Evolutionary conservation across 108 stramenopile genomes (phyloP), one percentile per base, ranked within the genome.

Genomic region (Seminavis robusta): DNA sequence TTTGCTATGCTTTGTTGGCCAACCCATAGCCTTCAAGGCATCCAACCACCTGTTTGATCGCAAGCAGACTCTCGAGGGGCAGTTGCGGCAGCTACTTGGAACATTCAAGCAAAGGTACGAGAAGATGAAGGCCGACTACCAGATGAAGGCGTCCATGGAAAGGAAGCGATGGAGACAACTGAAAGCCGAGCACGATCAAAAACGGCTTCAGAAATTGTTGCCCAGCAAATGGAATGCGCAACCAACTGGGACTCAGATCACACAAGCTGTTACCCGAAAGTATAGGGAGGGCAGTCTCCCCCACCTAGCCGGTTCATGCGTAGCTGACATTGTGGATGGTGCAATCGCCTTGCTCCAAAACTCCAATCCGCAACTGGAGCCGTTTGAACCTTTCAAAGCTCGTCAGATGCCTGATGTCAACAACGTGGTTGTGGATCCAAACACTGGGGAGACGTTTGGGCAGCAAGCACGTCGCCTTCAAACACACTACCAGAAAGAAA

Each of bases 391-490:
- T 13, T 85, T 83, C 52, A 57, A 65, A 15, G 74, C 76, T 17
- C 87, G 83, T n/a, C 60, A 46, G 23, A 29, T 38, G n/a, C 65
- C 63, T 4, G 61, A 62, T 20, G 43, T 37, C 3, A 29, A 69
- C 23, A 59, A 31, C 26, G 52, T 45, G 34, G 44, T 67, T 29
- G 54, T 50, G 17, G 55, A 75, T 40, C 29, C 48, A 3, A 33
- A 61, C 7, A 75, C 73, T n/a, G 73, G 79, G 24, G 79, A 84
- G 25, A 65, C 71, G 11, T 33, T 86, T 51, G 56, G 64, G 3
- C 73, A 79, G 54, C 63, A 52, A 16, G 75, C 73, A 45, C n/a
- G 41, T 17, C 69, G 79, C 17, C 49, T 69, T 8, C 65, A 80
- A 48, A 27, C 26, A 21, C 45, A 57, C 6, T 23, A 63, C 34